Percentiles rank a stretch among this genome's conserved stretches.
Evolutionary conservation across 1,284 basidiomycete genomes (phyloP).

Genomic region (Microbotryum scabiosae): DNA sequence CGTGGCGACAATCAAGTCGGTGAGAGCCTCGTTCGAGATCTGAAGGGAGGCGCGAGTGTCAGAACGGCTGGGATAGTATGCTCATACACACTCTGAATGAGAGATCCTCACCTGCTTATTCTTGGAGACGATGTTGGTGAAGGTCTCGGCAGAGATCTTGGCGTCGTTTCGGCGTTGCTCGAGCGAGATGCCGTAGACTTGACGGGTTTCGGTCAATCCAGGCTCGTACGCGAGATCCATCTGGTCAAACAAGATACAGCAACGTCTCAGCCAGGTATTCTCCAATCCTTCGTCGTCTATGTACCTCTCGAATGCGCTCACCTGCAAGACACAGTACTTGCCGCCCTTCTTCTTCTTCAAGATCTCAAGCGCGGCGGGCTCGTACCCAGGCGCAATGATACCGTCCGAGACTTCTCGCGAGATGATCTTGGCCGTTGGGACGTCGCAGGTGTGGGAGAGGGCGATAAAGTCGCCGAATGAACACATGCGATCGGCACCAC

Average conservation of each 20-base stretch:
- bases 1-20: constrained; percentile 86
- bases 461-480: constrained; percentile 99
- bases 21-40: constrained; percentile 65
- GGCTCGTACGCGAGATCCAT: constrained; percentile 77
- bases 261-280: background rate
- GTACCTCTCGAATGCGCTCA: constrained; percentile 37
- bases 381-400: constrained; percentile 91
- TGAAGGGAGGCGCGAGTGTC: constrained; percentile 36
- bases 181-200: constrained; percentile 87
- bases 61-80: background rate
- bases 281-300: background rate
- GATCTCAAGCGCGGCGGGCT: constrained; percentile 78
- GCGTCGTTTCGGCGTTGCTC: constrained; percentile 88
- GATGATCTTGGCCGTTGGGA: constrained; percentile 90
- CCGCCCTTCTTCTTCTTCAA: constrained; percentile 95
- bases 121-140: constrained; percentile 78
- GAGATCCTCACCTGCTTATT: constrained; percentile 60
- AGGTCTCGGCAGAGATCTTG: constrained; percentile 74
- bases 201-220: constrained; percentile 73
- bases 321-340: constrained; percentile 95
- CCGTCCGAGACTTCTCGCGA: constrained; percentile 97
- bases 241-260: constrained; percentile 42
- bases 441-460: constrained; percentile 82
- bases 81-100: constrained; percentile 1
- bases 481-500: constrained; percentile 98